phyloP scores from a whole-genome alignment of 2,329 filamentous ascomycete genomes.

The Cladosporium sphaerospermum region DNA sequence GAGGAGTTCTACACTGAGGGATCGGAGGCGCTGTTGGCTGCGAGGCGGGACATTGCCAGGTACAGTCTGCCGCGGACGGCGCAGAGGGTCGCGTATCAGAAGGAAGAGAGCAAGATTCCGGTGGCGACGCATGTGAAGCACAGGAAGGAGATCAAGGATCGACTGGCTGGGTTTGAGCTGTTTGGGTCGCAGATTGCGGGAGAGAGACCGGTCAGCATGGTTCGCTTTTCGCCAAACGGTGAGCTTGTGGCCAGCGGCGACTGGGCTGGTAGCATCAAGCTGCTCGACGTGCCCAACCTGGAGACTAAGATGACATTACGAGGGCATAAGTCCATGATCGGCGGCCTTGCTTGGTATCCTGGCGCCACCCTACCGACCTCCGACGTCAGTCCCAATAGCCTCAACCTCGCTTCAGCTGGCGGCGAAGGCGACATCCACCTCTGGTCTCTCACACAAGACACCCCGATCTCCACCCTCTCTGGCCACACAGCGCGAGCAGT shows the following conservation, averaged over 20 bases:
- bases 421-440: slow-evolving; percentile 83
- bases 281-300: slow-evolving; percentile 77
- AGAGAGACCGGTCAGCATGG: slow-evolving; percentile 85
- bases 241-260: slow-evolving; percentile 82
- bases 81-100: slow-evolving; percentile 68
- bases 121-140: slow-evolving; percentile 88
- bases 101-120: slow-evolving; percentile 73
- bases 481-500: slow-evolving; percentile 86
- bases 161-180: slow-evolving; percentile 74
- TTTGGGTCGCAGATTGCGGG: slow-evolving; percentile 91
- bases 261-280: slow-evolving; percentile 83
- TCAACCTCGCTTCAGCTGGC: slow-evolving; percentile 86
- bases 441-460: slow-evolving; percentile 84
- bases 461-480: slow-evolving; percentile 71
- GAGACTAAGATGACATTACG: slow-evolving; percentile 69
- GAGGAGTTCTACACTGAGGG: slow-evolving; percentile 96
- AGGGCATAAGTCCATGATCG: slow-evolving; percentile 83
- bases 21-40: slow-evolving; percentile 64
- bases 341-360: slow-evolving; percentile 85
- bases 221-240: slow-evolving; percentile 80
- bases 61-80: slow-evolving; percentile 82
- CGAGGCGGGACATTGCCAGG: slow-evolving; percentile 70
- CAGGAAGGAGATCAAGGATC: slow-evolving; percentile 80
- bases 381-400: slow-evolving; percentile 59
- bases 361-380: slow-evolving; percentile 66